phyloP scores from a whole-genome alignment of 108 stramenopile genomes.

The Cyclotella kingstonii region DNA sequence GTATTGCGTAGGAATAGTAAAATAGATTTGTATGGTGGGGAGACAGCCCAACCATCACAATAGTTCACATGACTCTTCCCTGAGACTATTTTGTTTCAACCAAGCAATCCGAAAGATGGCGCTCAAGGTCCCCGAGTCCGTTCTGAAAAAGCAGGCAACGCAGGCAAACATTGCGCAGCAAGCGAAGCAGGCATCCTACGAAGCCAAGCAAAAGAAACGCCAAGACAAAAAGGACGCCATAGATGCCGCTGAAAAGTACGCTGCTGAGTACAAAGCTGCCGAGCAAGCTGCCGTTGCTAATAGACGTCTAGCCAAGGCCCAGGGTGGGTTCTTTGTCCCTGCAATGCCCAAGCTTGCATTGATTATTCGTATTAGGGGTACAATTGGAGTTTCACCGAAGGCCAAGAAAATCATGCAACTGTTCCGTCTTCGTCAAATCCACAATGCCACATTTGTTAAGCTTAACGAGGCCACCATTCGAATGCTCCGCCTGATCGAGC shows the following conservation, averaged over 20 bases:
- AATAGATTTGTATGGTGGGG: too few species aligned
- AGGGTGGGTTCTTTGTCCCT: slow-evolving; percentile 96
- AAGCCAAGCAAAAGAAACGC: slow-evolving; percentile 75
- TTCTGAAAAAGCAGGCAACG: slow-evolving; percentile 96
- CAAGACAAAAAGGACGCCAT: slow-evolving; percentile 79
- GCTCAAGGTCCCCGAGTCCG: slow-evolving; percentile 91
- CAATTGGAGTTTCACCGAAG: slow-evolving; percentile 99
- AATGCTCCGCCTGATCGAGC: slow-evolving; percentile 99
- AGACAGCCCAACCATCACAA: too few species aligned
- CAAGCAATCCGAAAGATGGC: slow-evolving; percentile 12
- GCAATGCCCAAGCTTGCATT: slow-evolving; percentile 95
- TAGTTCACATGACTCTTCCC: too few species aligned
- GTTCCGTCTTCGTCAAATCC: slow-evolving; percentile 98
- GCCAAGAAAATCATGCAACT: slow-evolving; percentile 99
- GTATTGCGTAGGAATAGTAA: too few species aligned
- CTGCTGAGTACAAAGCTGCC: slow-evolving; percentile 87
- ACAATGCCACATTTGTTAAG: slow-evolving; percentile 98
- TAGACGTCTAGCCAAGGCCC: slow-evolving; percentile 95
- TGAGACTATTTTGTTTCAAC: too few species aligned
- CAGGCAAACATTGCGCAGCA: slow-evolving; percentile 86
- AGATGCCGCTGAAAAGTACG: slow-evolving; percentile 92
- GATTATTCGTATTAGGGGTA: slow-evolving; percentile 98
- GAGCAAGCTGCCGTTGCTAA: slow-evolving; percentile 88
- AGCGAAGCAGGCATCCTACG: slow-evolving; percentile 67
- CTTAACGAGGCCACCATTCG: slow-evolving; percentile 98